These are phyloP conservation scores for Blastocystis sp. DNA, from an alignment of 352 stramenopile species.

Conservation along the genomic window DNA sequence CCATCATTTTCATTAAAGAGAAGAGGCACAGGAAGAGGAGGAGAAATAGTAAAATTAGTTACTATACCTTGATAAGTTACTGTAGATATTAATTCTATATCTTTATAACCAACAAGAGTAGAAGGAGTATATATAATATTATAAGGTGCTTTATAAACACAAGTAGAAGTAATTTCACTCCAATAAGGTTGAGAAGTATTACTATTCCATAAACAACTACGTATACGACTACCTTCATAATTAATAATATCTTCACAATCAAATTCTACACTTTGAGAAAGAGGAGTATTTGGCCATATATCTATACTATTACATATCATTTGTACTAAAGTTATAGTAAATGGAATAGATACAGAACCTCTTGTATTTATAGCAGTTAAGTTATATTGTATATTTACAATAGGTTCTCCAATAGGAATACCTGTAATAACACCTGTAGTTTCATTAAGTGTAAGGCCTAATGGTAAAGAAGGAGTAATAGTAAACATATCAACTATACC, in stretches of 20 bases:
- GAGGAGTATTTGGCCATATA: conserved; percentile 23
- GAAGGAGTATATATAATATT: background rate
- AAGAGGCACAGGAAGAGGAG: conserved; percentile 1
- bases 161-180: conserved; percentile 8
- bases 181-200: too few relatives aligned
- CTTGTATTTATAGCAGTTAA: too few relatives aligned
- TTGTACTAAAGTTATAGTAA: too few relatives aligned
- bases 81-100: conserved; percentile 1
- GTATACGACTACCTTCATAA: conserved; percentile 10
- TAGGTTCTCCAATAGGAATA: too few relatives aligned
- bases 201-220: conserved; percentile 1
- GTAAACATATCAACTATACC: too few relatives aligned
- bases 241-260: conserved; percentile 13
- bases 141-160: conserved; percentile 31
- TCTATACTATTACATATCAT: too few relatives aligned
- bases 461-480: too few relatives aligned
- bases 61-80: conserved; percentile 4
- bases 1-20: conserved; percentile 11
- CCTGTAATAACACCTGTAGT: too few relatives aligned
- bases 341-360: too few relatives aligned
- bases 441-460: too few relatives aligned
- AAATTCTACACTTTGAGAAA: conserved; percentile 5
- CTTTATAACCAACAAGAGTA: conserved; percentile 6
- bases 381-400: too few relatives aligned
- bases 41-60: conserved; percentile 37